Percentiles rank a stretch among this genome's conserved stretches.
Conservation (phyloP, 441 rosid genomes). For the Cnidoscolus chayamansa region DNA sequence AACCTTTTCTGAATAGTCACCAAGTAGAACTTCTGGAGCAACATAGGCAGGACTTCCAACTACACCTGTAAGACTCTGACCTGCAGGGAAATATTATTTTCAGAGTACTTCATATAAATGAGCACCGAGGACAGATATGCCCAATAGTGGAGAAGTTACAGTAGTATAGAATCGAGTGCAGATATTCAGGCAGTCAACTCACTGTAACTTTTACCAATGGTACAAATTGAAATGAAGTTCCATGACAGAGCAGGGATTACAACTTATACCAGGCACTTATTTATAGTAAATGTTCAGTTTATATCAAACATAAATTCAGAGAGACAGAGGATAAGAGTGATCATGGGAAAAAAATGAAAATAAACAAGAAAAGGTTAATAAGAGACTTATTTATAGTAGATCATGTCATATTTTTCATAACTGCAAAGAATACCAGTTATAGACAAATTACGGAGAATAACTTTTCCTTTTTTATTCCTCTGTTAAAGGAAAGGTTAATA, state of each 20-base stretch:
- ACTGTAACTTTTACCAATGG: too few relatives aligned
- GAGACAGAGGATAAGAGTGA: too few relatives aligned
- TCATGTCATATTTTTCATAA: not conserved
- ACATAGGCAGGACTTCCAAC: conserved; percentile 90
- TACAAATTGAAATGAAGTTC: too few relatives aligned
- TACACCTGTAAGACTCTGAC: conserved; percentile 69
- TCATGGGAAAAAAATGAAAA: not conserved
- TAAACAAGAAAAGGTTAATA: not conserved
- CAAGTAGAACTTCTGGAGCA: conserved; percentile 74
- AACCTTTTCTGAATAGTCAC: conserved; percentile 74
- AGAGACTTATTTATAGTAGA: not conserved
- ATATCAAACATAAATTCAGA: too few relatives aligned
- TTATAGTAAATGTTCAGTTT: too few relatives aligned
- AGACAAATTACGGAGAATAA: not conserved
- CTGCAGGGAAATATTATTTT: conserved; percentile 34
- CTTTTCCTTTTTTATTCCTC: not conserved
- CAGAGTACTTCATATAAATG: not conserved
- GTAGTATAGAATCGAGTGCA: not conserved
- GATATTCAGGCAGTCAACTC: not conserved
- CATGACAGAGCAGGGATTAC: too few relatives aligned
- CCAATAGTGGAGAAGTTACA: not conserved
- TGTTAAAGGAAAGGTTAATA: not conserved
- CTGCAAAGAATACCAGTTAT: not conserved
- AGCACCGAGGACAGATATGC: not conserved
- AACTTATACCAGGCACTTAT: too few relatives aligned